Evolutionary conservation across 2,329 filamentous ascomycete species (phyloP).

Genomic region (Leptographium procerum): DNA sequence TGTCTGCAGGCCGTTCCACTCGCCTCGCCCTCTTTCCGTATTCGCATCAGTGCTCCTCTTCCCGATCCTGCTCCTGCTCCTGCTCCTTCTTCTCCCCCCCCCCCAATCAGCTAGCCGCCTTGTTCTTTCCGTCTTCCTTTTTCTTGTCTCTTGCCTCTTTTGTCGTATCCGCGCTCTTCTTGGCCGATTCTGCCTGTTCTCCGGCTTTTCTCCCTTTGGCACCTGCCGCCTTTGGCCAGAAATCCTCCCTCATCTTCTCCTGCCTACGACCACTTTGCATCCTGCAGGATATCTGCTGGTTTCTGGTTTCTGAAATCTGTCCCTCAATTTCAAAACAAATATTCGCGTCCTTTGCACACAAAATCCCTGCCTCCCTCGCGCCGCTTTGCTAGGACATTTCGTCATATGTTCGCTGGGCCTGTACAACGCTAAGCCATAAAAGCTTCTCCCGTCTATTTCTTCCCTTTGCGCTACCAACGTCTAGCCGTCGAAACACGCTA

Average conservation of each 20-base stretch:
- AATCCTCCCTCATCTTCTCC: background rate
- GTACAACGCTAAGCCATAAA: background rate
- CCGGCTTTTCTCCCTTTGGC: background rate
- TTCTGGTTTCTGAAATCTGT: background rate
- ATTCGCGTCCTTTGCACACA: background rate
- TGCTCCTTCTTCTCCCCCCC: background rate
- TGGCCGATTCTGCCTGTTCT: background rate
- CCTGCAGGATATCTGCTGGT: background rate
- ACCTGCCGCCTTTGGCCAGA: background rate
- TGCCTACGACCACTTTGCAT: background rate
- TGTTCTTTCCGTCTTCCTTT: background rate
- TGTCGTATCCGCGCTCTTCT: background rate
- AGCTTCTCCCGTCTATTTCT: background rate
- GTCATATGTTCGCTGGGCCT: background rate
- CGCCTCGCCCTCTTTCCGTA: background rate
- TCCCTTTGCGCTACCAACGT: background rate
- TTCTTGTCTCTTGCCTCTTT: background rate
- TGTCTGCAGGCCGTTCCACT: background rate
- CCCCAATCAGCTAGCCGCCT: background rate
- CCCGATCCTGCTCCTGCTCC: too few relatives aligned
- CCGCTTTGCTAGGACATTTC: background rate
- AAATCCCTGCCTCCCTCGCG: background rate
- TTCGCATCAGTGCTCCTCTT: background rate
- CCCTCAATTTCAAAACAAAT: background rate
- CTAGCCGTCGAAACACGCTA: slow-evolving; percentile 1